Base-by-base conservation (phyloP, 164 flowering plant genomes). In the Kingdonia uniflora region DNA sequence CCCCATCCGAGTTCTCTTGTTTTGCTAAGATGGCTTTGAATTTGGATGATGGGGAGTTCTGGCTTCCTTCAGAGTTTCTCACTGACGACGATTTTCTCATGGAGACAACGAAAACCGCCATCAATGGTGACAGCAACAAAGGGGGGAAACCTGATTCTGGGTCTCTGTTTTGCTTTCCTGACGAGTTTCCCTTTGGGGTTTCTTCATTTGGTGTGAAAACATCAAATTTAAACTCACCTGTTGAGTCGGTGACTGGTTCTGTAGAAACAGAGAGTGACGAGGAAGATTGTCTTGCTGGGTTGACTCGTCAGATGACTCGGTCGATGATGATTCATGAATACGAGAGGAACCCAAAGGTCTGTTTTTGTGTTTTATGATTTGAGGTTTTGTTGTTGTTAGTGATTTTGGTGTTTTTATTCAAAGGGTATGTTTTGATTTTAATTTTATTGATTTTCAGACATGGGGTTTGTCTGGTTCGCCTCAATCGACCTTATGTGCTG, bases 21-120 rank as follows among this genome's bases (percentile, higher is more conserved):
- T 19, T 29, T 19, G 12, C 53, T 21, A 11, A 4, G 26, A 79
- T 80, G 91, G 87, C 75, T 0, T 70, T 69, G 54, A 69, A 56
- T 21, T 55, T 79, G 17, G 76, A 74, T 26, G 81, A 75, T 52
- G 80, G 73, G 5, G 87, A 74, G 81, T 79, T 84, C 35, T 84
- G 82, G 87, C 69, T 84, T 0, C 87, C 87, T 8, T 60, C 82
- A 0, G 57, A 76, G 68, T 79, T 80, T 54, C 74, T 80, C 7
- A 43, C 72, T 0, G 87, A 84, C 57, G 79, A 76, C 26, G 80
- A 71, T 26, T 20, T 62, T 1, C 44, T 69, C 17, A 50, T 68
- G 68, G 79, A 71, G 35, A 66, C n/a, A n/a, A n/a, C 56, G 55
- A 54, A 44, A 14, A 53, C 43, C 16, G n/a, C 11, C 14, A 41